A percentile compares a stretch with the other conserved stretches of the same genome.
Conservation (phyloP, 352 stramenopile species). For the Phytopythium oedochilum region DNA sequence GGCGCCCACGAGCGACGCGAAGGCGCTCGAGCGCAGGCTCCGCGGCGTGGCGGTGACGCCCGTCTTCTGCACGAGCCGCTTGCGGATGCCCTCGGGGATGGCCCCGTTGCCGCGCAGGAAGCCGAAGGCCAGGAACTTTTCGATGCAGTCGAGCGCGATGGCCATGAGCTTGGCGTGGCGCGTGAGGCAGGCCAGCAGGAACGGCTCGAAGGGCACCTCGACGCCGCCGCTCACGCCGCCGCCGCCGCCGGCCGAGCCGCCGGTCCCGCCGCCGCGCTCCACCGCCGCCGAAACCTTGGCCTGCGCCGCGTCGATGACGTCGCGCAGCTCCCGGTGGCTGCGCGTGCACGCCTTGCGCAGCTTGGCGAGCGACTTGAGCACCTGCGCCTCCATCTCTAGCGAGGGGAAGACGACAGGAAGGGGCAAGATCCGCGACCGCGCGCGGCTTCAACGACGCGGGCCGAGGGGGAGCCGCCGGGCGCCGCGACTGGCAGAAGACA, state of each 20-base stretch:
- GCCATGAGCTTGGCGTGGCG: slow-evolving; percentile 74
- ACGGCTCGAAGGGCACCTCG: slow-evolving; percentile 71
- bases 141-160: slow-evolving; percentile 83
- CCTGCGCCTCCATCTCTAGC: slow-evolving; percentile 71
- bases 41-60: slow-evolving; percentile 11
- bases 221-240: slow-evolving; percentile 21
- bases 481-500: neutral
- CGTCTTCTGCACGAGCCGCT: slow-evolving; percentile 58
- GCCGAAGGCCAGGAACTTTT: slow-evolving; percentile 89
- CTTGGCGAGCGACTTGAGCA: slow-evolving; percentile 72
- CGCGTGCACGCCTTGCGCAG: slow-evolving; percentile 70
- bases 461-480: neutral
- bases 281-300: slow-evolving; percentile 30
- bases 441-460: slow-evolving; percentile 1
- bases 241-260: neutral
- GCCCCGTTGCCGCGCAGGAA: slow-evolving; percentile 64
- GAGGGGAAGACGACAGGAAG: too few relatives aligned
- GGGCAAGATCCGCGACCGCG: too few relatives aligned
- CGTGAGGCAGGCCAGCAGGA: slow-evolving; percentile 68
- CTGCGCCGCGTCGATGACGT: slow-evolving; percentile 55
- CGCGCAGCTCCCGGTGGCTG: slow-evolving; percentile 70
- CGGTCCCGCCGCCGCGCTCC: slow-evolving; percentile 8
- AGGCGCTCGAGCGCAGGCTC: slow-evolving; percentile 5
- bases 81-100: slow-evolving; percentile 59
- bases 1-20: slow-evolving; percentile 6